Percentiles rank a stretch among this genome's conserved stretches.
Conservation (phyloP, 1,139 yeast species). For the Geotrichum carabidarum region DNA sequence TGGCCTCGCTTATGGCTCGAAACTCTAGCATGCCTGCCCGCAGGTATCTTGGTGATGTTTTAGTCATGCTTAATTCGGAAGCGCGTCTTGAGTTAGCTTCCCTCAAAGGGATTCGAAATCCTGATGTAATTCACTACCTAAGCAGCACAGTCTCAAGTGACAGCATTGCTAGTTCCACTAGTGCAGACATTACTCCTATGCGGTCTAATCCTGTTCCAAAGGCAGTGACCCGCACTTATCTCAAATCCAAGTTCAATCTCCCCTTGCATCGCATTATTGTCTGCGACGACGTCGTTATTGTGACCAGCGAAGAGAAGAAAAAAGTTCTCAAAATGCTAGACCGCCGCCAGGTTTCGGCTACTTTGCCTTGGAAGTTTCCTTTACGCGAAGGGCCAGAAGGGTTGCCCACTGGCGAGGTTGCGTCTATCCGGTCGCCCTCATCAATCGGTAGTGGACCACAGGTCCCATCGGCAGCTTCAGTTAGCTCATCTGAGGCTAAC, state of each 20-base stretch:
- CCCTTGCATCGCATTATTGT: slow-evolving; percentile 17
- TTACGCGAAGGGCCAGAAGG: slow-evolving; percentile 7
- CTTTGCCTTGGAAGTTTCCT: slow-evolving; percentile 18
- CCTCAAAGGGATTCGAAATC: neutral
- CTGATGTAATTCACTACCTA: slow-evolving; percentile 16
- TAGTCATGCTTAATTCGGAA: slow-evolving; percentile 13
- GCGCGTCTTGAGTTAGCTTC: slow-evolving; percentile 12
- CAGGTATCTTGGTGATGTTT: slow-evolving; percentile 17
- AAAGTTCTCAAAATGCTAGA: slow-evolving; percentile 12
- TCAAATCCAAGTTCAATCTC: slow-evolving; percentile 13
- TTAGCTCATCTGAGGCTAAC: neutral
- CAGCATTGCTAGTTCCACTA: neutral
- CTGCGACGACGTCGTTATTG: slow-evolving; percentile 17
- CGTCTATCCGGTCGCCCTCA: neutral
- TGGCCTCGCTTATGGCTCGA: neutral
- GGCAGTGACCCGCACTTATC: slow-evolving; percentile 1
- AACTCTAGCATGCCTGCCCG: slow-evolving; percentile 5
- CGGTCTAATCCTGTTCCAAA: slow-evolving; percentile 17
- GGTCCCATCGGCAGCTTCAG: neutral
- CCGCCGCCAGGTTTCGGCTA: slow-evolving; percentile 10
- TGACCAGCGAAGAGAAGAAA: slow-evolving; percentile 18
- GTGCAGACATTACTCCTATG: neutral
- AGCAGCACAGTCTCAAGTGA: neutral
- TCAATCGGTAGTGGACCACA: neutral
- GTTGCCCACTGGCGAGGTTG: slow-evolving; percentile 2